phyloP scores from a whole-genome alignment of 2,329 filamentous ascomycete genomes.

The Botrytis tulipae region DNA sequence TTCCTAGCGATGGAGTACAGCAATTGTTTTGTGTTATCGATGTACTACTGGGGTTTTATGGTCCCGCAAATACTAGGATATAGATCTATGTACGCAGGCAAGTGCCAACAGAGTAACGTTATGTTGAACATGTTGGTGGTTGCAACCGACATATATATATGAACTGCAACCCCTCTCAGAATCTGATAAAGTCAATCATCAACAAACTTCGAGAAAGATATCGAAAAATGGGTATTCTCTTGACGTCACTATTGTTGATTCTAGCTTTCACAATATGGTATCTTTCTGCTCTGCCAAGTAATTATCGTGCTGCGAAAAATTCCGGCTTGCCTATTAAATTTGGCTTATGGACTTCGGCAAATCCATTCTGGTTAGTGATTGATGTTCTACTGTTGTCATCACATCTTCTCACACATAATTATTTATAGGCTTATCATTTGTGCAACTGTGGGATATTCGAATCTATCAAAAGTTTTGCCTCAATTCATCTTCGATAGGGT shows the following conservation, averaged over 20 bases:
- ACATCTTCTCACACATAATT: not conserved
- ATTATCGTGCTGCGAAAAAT: slow-evolving; percentile 21
- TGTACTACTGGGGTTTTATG: not conserved
- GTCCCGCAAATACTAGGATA: not conserved
- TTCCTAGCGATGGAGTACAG: not conserved
- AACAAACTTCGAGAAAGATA: not conserved
- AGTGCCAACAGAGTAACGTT: not conserved
- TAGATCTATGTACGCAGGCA: not conserved
- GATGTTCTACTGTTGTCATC: not conserved
- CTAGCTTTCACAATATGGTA: not conserved
- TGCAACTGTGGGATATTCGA: slow-evolving; percentile 11
- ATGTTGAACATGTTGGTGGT: not conserved
- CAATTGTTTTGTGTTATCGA: not conserved
- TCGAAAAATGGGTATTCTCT: not conserved
- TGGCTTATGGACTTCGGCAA: slow-evolving; percentile 20
- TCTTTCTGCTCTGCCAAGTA: slow-evolving; percentile 11
- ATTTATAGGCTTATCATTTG: slow-evolving; percentile 13
- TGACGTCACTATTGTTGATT: not conserved
- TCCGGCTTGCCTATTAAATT: slow-evolving; percentile 23
- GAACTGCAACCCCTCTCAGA: not conserved
- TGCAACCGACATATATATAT: slow-evolving; percentile 5
- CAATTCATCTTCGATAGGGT: slow-evolving; percentile 22
- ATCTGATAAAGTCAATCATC: not conserved
- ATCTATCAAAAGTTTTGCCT: slow-evolving; percentile 17
- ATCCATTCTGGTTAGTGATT: slow-evolving; percentile 19